phyloP scores from a whole-genome alignment of 2,329 filamentous ascomycete species.

The Pseudonectria foliicola region DNA sequence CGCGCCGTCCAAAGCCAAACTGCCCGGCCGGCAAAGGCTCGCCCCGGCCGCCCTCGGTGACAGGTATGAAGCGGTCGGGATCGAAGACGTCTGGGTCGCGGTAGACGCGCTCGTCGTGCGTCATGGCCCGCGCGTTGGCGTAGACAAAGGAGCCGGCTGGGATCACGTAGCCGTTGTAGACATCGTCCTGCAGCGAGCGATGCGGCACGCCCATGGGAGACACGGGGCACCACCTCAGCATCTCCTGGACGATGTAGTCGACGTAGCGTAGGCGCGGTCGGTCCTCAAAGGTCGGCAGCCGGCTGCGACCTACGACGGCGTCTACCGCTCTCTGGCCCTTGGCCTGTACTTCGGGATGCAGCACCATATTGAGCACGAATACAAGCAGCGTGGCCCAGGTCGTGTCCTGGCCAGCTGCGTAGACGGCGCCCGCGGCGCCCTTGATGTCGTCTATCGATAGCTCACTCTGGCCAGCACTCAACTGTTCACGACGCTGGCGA shows the following conservation, averaged over 20 bases:
- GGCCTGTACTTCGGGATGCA: conserved; percentile 35
- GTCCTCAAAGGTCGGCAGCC: conserved; percentile 41
- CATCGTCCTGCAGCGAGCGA: conserved; percentile 44
- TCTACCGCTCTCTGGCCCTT: conserved; percentile 43
- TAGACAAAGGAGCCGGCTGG: conserved; percentile 43
- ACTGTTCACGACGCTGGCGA: conserved; percentile 15
- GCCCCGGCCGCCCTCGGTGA: conserved; percentile 29
- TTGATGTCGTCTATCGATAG: conserved; percentile 38
- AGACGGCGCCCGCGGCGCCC: conserved; percentile 41
- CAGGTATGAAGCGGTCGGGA: conserved; percentile 35
- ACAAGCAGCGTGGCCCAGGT: conserved; percentile 36
- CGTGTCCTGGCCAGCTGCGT: conserved; percentile 39
- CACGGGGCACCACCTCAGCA: conserved; percentile 37
- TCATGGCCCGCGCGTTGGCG: conserved; percentile 39
- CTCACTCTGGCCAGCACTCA: conserved; percentile 24
- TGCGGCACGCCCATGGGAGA: conserved; percentile 48
- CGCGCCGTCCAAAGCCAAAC: conserved; percentile 46
- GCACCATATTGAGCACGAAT: conserved; percentile 38
- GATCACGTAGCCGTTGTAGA: conserved; percentile 50
- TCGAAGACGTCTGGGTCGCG: conserved; percentile 35
- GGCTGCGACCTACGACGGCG: conserved; percentile 34
- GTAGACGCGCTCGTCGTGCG: conserved; percentile 34
- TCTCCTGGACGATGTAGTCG: conserved; percentile 40
- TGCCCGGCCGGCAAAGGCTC: conserved; percentile 40
- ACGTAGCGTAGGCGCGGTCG: conserved; percentile 35